Percentiles rank a stretch among this genome's conserved stretches.
phyloP scores from a whole-genome alignment of 352 stramenopile genomes.

The Lagenidium sp. region DNA sequence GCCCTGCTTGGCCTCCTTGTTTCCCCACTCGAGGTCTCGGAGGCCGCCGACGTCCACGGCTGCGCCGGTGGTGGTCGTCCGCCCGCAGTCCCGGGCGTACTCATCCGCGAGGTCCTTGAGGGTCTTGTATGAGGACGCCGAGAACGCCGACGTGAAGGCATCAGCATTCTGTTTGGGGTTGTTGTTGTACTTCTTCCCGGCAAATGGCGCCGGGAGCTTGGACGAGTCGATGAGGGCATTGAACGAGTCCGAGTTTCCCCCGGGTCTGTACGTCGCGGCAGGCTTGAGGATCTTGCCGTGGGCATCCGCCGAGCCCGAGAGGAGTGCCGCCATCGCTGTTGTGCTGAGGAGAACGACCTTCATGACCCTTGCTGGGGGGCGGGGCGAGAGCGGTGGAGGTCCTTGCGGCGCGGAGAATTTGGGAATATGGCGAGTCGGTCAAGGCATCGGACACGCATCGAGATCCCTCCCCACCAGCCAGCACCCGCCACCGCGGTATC shows the following conservation, averaged over 20 bases:
- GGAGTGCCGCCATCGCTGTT: slow-evolving; percentile 8
- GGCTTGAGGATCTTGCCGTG: slow-evolving; percentile 22
- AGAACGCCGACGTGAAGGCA: slow-evolving; percentile 12
- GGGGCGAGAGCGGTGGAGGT: background rate
- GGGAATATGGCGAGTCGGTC: background rate
- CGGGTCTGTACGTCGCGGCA: slow-evolving; percentile 11
- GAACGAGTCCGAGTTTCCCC: slow-evolving; percentile 14
- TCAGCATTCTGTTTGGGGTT: slow-evolving; percentile 9
- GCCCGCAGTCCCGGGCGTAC: slow-evolving; percentile 10
- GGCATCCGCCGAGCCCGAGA: slow-evolving; percentile 14
- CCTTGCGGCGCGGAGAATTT: background rate
- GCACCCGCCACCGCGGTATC: background rate
- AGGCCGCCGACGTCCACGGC: slow-evolving; percentile 9
- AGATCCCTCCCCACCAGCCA: background rate
- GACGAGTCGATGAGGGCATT: slow-evolving; percentile 2
- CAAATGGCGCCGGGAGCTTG: slow-evolving; percentile 17
- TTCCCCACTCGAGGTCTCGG: slow-evolving; percentile 20
- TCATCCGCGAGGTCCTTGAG: slow-evolving; percentile 16
- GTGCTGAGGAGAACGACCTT: slow-evolving; percentile 1
- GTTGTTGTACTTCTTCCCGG: slow-evolving; percentile 17
- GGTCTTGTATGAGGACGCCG: slow-evolving; percentile 6
- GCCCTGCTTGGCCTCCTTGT: slow-evolving; percentile 23
- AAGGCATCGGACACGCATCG: background rate
- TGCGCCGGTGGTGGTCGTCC: slow-evolving; percentile 9
- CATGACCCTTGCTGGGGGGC: no score